Conservation (phyloP, 768 basidiomycete species). For the Boletus rubropictus region DNA sequence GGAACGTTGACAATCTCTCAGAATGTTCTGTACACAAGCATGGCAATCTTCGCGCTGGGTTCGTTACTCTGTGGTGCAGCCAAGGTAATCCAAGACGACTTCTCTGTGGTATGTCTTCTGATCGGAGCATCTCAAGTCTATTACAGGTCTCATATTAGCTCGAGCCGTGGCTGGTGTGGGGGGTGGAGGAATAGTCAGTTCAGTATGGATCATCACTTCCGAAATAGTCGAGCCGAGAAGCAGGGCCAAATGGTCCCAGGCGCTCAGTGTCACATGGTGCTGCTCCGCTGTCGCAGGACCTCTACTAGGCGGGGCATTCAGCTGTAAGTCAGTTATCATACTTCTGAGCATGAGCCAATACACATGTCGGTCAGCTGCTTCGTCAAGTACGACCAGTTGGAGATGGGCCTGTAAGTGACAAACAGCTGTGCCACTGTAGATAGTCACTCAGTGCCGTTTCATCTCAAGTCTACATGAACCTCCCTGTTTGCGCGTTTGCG, state of each 20-base stretch:
- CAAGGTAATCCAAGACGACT: conserved; percentile 39
- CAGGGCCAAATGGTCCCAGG: conserved; percentile 81
- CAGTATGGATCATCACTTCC: conserved; percentile 82
- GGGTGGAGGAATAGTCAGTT: conserved; percentile 81
- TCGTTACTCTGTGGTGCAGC: conserved; percentile 77
- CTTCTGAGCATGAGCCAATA: conserved; percentile 14
- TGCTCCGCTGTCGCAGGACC: conserved; percentile 83
- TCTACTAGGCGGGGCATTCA: conserved; percentile 76
- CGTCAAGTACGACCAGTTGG: conserved; percentile 47
- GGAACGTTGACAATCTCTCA: conserved; percentile 25
- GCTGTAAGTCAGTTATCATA: conserved; percentile 42
- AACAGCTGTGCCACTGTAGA: conserved; percentile 2
- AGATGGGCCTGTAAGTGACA: conserved; percentile 75
- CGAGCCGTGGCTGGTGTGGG: conserved; percentile 69
- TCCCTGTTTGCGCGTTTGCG: conserved; percentile 65
- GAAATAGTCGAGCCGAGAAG: conserved; percentile 70
- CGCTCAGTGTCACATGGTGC: conserved; percentile 80
- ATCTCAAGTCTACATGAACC: conserved; percentile 69
- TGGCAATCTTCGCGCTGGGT: conserved; percentile 67
- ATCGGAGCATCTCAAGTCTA: conserved; percentile 26
- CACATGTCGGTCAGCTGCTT: conserved; percentile 27
- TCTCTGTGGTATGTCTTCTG: conserved; percentile 15
- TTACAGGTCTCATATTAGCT: conserved; percentile 61
- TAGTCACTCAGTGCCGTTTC: conserved; percentile 13
- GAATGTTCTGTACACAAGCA: conserved; percentile 68